Base-by-base conservation (phyloP, 179 eudicot species). In the Beta corolliflora region DNA sequence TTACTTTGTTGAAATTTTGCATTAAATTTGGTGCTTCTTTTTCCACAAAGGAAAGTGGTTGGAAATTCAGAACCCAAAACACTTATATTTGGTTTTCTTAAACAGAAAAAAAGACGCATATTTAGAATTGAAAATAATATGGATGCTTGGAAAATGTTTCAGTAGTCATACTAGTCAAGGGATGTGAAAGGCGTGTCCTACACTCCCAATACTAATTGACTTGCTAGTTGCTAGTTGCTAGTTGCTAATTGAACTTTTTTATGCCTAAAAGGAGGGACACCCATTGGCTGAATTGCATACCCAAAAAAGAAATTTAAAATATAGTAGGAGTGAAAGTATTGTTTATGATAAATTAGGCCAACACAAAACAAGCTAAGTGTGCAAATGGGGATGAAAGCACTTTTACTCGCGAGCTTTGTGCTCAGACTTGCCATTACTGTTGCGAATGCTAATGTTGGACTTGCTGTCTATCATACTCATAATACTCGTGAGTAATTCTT, bases 401-500 rank as follows among this genome's bases (percentile, higher is more conserved):
- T 75, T 16, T 7, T 75, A 18, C 16, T 56, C 8, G 66, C 10
- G 8, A 75, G 4, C 29, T 58, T 56, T 58, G 50, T 75, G 66
- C 67, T 75, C 19, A 41, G 66, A 53, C 23, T 75, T 41, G 52
- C 31, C 7, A 9, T 46, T 50, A 58, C 52, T 18, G 52, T 75
- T 75, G 78, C 78, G 19, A 56, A 56, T 45, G 78, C 78, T 41
- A 2, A 3, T 5, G 54, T 7, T 18, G 78, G 77, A 7, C 45
- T 31, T 75, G 77, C 77, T 55, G 77, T 75, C 18, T 75, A 16
- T 12, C 78, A 75, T 75, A 56, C 48, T 21, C 67, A 56, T 18
- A 9, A 19, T 18, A 75, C 78, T 41, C 78, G 78, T 75, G 16
- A 75, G 67, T 75, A 56, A 13, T 23, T 56, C 50, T 31, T 31